Conservation (phyloP, 306 rosid species). For the Cucumis melo region DNA sequence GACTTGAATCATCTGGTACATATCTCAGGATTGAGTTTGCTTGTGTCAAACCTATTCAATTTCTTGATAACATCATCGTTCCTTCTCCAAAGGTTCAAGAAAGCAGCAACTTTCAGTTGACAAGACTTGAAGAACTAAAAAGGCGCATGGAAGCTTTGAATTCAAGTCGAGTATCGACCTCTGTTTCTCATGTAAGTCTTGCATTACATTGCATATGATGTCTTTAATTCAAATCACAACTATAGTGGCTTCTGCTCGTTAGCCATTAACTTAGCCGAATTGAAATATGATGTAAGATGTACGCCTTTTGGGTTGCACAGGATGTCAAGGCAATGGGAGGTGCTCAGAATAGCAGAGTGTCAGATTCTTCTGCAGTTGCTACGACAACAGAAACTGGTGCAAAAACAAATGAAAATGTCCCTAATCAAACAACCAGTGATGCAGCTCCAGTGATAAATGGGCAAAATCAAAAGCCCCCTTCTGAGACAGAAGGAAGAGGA, state of each 20-base stretch:
- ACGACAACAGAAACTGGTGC: constrained; percentile 29
- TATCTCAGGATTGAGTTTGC: constrained; percentile 1
- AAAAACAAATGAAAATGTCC: constrained; percentile 12
- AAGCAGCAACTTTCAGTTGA: constrained; percentile 60
- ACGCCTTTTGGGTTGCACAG: constrained; percentile 20
- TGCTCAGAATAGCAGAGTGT: constrained; percentile 20
- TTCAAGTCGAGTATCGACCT: constrained; percentile 40
- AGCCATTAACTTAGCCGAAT: background rate
- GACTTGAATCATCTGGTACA: constrained; percentile 75
- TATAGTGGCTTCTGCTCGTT: background rate
- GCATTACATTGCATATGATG: background rate
- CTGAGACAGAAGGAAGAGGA: constrained; percentile 52
- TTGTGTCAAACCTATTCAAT: constrained; percentile 1
- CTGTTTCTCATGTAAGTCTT: constrained; percentile 35
- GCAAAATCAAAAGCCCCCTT: constrained; percentile 27
- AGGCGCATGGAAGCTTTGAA: constrained; percentile 83
- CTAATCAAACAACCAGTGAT: constrained; percentile 29
- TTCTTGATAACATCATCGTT: constrained; percentile 19
- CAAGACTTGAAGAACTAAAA: constrained; percentile 79
- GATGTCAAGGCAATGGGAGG: constrained; percentile 34
- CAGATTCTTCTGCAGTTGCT: constrained; percentile 32
- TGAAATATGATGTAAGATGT: background rate
- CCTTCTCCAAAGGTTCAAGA: constrained; percentile 54
- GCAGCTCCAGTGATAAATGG: constrained; percentile 27
- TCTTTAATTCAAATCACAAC: background rate